Evolutionary conservation across 2,329 filamentous ascomycete genomes (phyloP).

Genomic region (Ascochyta rabiei): DNA sequence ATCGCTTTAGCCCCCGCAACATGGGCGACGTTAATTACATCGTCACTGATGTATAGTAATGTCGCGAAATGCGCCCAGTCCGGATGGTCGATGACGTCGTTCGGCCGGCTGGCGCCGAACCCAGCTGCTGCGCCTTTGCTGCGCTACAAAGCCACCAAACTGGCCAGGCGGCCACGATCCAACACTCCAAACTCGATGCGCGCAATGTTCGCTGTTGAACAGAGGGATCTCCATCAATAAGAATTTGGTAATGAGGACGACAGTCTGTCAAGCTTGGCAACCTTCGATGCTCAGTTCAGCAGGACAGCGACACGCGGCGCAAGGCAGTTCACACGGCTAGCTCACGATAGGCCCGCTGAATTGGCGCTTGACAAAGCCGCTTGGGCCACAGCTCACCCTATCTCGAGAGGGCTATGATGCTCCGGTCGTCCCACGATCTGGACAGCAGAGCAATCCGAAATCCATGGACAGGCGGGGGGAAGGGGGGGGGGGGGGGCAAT

Average conservation of each 20-base stretch:
- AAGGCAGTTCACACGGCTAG: not conserved
- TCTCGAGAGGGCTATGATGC: not conserved
- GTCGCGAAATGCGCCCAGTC: conserved; percentile 2
- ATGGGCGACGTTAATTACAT: not conserved
- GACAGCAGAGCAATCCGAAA: not conserved
- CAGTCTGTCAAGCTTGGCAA: not conserved
- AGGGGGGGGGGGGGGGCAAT: too few relatives aligned
- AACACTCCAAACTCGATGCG: conserved; percentile 1
- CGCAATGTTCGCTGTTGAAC: not conserved
- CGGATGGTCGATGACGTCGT: conserved; percentile 13
- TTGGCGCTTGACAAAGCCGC: not conserved
- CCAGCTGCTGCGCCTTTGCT: conserved; percentile 11
- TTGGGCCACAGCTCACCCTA: not conserved
- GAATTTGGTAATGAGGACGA: not conserved
- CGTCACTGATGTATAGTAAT: conserved; percentile 2
- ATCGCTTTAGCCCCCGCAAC: not conserved
- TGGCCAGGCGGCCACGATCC: conserved; percentile 4
- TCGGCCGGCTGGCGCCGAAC: not conserved
- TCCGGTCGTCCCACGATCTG: not conserved
- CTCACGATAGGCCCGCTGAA: not conserved
- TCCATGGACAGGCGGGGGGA: too few relatives aligned
- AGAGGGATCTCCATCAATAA: not conserved
- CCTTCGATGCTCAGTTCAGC: not conserved
- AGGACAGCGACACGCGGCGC: not conserved
- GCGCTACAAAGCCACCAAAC: conserved; percentile 1